Conservation (phyloP, 306 rosid species). For the Cucumis hystrix region DNA sequence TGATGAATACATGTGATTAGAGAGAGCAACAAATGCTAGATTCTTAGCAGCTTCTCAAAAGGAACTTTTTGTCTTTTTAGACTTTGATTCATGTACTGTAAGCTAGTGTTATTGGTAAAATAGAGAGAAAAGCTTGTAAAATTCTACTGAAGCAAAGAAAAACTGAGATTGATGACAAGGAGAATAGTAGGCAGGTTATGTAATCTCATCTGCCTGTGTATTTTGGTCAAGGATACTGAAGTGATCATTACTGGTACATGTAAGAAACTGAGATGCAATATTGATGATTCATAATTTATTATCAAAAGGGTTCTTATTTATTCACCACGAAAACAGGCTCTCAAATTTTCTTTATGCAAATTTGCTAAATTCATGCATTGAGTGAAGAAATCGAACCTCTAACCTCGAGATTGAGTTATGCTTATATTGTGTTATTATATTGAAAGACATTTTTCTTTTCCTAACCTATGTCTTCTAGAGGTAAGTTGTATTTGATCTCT, state of each 20-base stretch:
- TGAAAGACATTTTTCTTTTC: neutral
- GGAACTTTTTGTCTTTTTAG: neutral
- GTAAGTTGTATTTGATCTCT: neutral
- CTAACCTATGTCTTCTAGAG: neutral
- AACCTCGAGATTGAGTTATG: too few species aligned
- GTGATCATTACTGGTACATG: neutral
- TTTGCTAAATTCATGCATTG: too few species aligned
- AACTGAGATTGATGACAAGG: neutral
- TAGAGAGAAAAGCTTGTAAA: neutral
- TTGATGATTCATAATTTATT: neutral
- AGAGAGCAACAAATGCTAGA: neutral
- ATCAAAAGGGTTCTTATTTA: neutral
- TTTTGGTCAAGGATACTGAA: neutral
- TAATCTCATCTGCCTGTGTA: neutral
- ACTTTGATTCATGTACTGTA: neutral
- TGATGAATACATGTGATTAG: neutral
- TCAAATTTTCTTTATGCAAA: neutral
- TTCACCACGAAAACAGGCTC: neutral
- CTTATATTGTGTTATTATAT: neutral
- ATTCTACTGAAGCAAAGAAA: neutral
- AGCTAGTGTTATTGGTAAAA: constrained; percentile 2
- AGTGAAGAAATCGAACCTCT: too few species aligned
- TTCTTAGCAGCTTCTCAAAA: constrained; percentile 2
- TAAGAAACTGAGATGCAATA: constrained; percentile 3
- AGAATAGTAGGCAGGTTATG: neutral